Evolutionary conservation across 768 basidiomycete species (phyloP), one percentile per base, ranked within the genome.

Genomic region (Chlorophyllum brunneum): DNA sequence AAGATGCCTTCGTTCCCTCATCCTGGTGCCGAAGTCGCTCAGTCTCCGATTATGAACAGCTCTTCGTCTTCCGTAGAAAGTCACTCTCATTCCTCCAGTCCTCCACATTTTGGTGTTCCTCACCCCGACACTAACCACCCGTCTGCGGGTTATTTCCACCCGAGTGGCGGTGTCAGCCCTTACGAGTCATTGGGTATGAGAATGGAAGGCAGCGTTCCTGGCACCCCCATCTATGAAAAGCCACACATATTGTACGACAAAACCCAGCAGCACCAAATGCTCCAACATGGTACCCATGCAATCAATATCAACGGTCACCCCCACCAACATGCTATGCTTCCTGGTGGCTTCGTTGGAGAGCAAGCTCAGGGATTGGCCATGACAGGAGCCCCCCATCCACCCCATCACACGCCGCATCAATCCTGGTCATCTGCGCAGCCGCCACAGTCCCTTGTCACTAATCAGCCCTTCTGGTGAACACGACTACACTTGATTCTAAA

Each of bases 161-260:
- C 37, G 4, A 13, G 18, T 13, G 13, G 18, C 5, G 18, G 33
- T 16, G 23, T 52, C 33, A 26, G 13, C n/a, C 24, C 31, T 11
- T 52, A 52, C 18, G 51, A 52, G 13, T 42, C 40, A 13, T 26
- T 52, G 15, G 51, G 40, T 6, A 36, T 52, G 16, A 36, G 51
- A 13, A 43, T 52, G 41, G 51, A 52, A 18, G 33, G 18, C 2
- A 52, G 51, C 13, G 51, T 52, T 37, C 34, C 51, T 20, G 51
- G 51, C 7, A 52, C 51, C 22, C 51, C 51, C 5, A 52, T 44
- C 11, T 52, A 36, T 23, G 51, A 52, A 44, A 43, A 44, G 34
- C 18, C 51, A 4, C 50, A 51, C 20, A 42, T 42, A 22, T 16
- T 52, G 24, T 52, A 44, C 22, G 51, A 52, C 34, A 52, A 52